Percentiles rank a stretch among this genome's conserved stretches.
These are phyloP conservation scores for Coemansia sp. DNA, from an alignment of 192 early-diverging fungal species.

Conservation along the genomic window DNA sequence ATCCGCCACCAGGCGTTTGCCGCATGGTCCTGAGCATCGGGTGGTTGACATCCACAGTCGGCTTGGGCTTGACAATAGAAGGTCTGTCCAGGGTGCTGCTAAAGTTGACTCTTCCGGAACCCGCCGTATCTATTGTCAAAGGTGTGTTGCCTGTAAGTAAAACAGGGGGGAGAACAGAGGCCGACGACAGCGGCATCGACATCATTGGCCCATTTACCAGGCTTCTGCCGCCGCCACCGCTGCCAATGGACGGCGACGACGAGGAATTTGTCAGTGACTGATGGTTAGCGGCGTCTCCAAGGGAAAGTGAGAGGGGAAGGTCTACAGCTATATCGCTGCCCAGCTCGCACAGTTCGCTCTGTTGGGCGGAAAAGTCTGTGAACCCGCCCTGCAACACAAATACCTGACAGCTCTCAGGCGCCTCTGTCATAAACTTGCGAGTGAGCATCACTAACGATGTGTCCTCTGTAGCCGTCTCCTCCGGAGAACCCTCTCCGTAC, in stretches of 20 bases:
- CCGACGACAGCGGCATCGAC: neutral
- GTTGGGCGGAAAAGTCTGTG: constrained; percentile 24
- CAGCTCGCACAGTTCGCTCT: constrained; percentile 24
- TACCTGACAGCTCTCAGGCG: constrained; percentile 23
- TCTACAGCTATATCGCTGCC: neutral
- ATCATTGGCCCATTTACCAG: neutral
- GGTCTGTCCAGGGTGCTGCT: constrained; percentile 1
- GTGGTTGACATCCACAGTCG: constrained; percentile 32
- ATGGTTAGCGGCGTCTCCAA: neutral
- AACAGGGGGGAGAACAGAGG: neutral
- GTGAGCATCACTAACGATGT: constrained; percentile 58
- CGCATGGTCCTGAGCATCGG: constrained; percentile 52
- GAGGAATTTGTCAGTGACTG: neutral
- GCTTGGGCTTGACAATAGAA: neutral
- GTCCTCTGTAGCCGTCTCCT: constrained; percentile 54
- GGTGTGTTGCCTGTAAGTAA: neutral
- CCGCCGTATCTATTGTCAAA: neutral
- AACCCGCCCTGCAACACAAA: constrained; percentile 46
- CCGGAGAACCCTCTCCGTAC: constrained; percentile 63
- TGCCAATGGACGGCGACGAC: constrained; percentile 6
- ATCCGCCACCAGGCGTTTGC: constrained; percentile 45
- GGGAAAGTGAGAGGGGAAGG: neutral
- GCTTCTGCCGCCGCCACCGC: neutral
- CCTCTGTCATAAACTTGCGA: constrained; percentile 65
- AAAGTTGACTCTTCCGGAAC: neutral